phyloP scores from a whole-genome alignment of 345 rosid species.

The Ceriops decandra region DNA sequence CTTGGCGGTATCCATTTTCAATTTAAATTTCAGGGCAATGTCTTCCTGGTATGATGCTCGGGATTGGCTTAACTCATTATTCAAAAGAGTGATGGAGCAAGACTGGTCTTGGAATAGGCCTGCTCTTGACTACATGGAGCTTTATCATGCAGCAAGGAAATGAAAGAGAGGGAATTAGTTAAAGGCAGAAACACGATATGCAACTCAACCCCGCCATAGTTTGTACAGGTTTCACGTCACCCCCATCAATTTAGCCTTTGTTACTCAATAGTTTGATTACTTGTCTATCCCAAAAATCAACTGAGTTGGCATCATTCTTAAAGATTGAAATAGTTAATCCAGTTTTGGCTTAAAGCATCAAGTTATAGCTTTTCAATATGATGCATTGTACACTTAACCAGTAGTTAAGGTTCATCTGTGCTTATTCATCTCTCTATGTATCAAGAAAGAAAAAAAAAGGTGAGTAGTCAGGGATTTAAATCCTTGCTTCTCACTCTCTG shows the following conservation, averaged over 20 bases:
- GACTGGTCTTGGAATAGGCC: constrained; percentile 99
- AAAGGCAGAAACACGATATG: not conserved
- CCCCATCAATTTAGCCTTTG: not conserved
- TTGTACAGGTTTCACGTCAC: constrained; percentile 33
- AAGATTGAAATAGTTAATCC: constrained; percentile 15
- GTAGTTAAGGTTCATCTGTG: not conserved
- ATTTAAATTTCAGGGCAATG: constrained; percentile 58
- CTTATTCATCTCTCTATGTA: no score
- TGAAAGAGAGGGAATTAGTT: constrained; percentile 17
- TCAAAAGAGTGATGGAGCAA: constrained; percentile 92
- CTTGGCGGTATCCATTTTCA: not conserved
- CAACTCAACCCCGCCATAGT: constrained; percentile 8
- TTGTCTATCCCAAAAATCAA: constrained; percentile 9
- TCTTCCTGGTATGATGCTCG: constrained; percentile 67
- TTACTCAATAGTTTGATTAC: constrained; percentile 1
- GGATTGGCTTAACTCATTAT: constrained; percentile 68
- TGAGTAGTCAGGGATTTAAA: no score
- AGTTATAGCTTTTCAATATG: not conserved
- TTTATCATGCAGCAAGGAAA: constrained; percentile 80
- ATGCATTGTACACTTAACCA: not conserved
- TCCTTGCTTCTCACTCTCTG: no score
- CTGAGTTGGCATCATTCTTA: constrained; percentile 7
- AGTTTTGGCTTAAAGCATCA: constrained; percentile 24
- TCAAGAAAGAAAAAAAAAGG: no score
- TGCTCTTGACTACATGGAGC: constrained; percentile 92